phyloP scores from a whole-genome alignment of 768 basidiomycete species.

The Suillus variegatus region DNA sequence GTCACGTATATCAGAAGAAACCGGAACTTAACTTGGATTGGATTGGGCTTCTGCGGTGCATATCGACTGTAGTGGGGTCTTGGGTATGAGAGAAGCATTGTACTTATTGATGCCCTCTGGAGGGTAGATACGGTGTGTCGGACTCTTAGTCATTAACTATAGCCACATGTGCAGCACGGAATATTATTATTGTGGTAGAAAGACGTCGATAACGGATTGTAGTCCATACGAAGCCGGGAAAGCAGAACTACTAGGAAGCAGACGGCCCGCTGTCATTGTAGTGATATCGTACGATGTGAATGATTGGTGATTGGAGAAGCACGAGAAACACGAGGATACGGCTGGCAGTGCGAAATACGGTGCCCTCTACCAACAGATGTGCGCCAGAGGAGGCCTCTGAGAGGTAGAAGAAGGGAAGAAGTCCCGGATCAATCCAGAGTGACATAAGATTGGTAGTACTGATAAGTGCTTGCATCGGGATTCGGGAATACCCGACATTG shows the following conservation, averaged over 20 bases:
- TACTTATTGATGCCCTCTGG: neutral
- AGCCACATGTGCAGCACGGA: neutral
- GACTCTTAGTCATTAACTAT: neutral
- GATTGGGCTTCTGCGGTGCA: neutral
- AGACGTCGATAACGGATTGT: neutral
- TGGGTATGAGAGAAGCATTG: neutral
- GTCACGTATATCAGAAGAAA: neutral
- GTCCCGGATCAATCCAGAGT: neutral
- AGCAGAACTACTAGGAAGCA: neutral
- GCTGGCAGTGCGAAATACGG: neutral
- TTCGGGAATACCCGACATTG: neutral
- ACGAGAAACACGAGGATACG: neutral
- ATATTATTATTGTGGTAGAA: neutral
- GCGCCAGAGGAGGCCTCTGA: neutral
- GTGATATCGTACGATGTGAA: neutral
- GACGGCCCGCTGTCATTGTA: neutral
- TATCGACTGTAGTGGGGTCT: slow-evolving; percentile 1
- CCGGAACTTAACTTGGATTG: slow-evolving; percentile 1
- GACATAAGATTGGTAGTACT: neutral
- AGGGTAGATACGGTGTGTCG: neutral
- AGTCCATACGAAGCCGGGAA: neutral
- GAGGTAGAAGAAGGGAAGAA: neutral
- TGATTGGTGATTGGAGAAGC: neutral
- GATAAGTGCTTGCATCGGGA: neutral
- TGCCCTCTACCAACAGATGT: neutral